Conservation (phyloP, 768 basidiomycete species). For the Multifurca ochricompacta region DNA sequence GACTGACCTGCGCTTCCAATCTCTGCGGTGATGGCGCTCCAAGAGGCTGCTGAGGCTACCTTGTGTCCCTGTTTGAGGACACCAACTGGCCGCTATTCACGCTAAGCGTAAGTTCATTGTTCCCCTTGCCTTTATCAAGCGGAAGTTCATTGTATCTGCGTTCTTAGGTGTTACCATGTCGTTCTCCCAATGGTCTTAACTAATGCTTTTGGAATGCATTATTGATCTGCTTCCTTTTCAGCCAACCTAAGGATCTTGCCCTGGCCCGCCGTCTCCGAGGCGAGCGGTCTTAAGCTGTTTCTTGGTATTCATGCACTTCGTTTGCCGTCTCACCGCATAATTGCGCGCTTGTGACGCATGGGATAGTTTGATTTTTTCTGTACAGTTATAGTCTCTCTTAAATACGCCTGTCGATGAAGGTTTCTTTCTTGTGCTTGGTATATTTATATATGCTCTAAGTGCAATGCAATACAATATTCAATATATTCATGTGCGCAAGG, state of each 20-base stretch:
- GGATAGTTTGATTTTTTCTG: conserved; percentile 9
- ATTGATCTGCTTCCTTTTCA: conserved; percentile 25
- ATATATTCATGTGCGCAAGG: neutral
- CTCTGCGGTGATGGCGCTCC: conserved; percentile 91
- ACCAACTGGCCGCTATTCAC: conserved; percentile 88
- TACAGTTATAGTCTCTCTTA: conserved; percentile 12
- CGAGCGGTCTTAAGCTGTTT: conserved; percentile 50
- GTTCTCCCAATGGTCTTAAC: neutral
- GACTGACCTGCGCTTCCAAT: conserved; percentile 94
- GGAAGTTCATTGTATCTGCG: neutral
- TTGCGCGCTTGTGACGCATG: conserved; percentile 7
- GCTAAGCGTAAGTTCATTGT: conserved; percentile 49
- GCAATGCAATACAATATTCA: neutral
- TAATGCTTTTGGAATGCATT: neutral
- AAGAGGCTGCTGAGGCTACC: conserved; percentile 92
- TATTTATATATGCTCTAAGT: conserved; percentile 8
- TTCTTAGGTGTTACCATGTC: conserved; percentile 21
- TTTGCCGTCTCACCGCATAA: neutral
- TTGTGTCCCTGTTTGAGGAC: conserved; percentile 81
- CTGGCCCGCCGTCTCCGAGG: conserved; percentile 74
- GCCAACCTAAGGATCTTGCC: conserved; percentile 79
- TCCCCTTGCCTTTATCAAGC: neutral
- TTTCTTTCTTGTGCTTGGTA: conserved; percentile 1
- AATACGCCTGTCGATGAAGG: conserved; percentile 7
- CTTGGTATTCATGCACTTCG: neutral